These are phyloP conservation scores for Lactarius evosmus DNA, from an alignment of 768 basidiomycete species.

Conservation along the genomic window DNA sequence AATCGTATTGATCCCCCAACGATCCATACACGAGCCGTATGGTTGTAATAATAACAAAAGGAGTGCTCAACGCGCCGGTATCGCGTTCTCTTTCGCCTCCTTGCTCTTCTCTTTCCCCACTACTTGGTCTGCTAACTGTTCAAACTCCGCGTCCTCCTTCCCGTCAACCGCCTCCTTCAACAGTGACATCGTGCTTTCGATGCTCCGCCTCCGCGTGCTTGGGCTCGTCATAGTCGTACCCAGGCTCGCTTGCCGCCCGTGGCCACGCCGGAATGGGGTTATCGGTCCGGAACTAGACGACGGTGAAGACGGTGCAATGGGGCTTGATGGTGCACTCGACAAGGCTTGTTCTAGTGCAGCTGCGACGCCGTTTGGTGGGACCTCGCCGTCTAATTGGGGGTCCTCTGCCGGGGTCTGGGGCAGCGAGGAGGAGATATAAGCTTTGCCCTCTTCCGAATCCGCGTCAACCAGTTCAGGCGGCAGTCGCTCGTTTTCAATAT, in stretches of 20 bases:
- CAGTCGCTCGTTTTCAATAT: conserved; percentile 98
- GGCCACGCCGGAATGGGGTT: conserved; percentile 63
- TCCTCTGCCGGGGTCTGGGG: conserved; percentile 58
- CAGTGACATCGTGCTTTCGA: conserved; percentile 94
- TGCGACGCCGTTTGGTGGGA: conserved; percentile 34
- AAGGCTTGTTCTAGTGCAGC: conserved; percentile 36
- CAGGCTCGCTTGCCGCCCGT: conserved; percentile 74
- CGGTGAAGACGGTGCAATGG: conserved; percentile 31
- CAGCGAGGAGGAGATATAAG: conserved; percentile 44
- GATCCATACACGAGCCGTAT: conserved; percentile 1
- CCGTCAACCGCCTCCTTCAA: conserved; percentile 93
- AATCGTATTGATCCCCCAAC: not conserved
- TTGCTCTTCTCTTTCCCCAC: conserved; percentile 21
- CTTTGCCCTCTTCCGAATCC: conserved; percentile 64
- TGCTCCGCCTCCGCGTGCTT: conserved; percentile 82
- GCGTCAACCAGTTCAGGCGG: conserved; percentile 93
- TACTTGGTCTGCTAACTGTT: conserved; percentile 31
- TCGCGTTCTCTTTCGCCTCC: conserved; percentile 24
- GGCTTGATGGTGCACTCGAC: conserved; percentile 28
- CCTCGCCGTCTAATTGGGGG: conserved; percentile 28
- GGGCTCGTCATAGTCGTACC: conserved; percentile 97
- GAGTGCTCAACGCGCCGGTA: conserved; percentile 23
- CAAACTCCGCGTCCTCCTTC: conserved; percentile 42
- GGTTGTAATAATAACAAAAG: not conserved
- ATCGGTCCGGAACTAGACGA: conserved; percentile 30